Evolutionary conservation across 2,329 filamentous ascomycete genomes (phyloP).

Genomic region (Pseudocercospora crystallina): DNA sequence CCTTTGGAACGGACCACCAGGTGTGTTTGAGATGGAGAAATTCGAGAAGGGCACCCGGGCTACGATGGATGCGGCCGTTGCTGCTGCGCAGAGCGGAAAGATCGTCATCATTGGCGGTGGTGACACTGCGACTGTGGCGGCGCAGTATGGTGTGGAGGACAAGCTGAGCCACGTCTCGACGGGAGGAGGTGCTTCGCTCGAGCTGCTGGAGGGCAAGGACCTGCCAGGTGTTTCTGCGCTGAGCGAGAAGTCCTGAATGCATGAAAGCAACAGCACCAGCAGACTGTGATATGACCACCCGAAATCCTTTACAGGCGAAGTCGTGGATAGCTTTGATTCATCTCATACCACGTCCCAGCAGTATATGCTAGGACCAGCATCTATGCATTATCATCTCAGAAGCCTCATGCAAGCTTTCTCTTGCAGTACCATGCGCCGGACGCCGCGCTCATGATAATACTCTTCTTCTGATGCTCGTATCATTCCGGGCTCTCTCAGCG

Average conservation of each 20-base stretch:
- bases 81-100: slow-evolving; percentile 77
- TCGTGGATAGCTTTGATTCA: background rate
- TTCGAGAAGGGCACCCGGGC: slow-evolving; percentile 92
- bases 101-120: slow-evolving; percentile 98
- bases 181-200: slow-evolving; percentile 89
- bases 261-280: slow-evolving; percentile 8
- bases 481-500: too few relatives aligned
- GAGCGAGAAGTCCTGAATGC: slow-evolving; percentile 49
- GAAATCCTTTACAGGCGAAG: background rate
- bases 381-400: too few relatives aligned
- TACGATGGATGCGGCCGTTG: slow-evolving; percentile 84
- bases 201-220: slow-evolving; percentile 97
- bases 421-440: too few relatives aligned
- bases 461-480: too few relatives aligned
- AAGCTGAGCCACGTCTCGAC: slow-evolving; percentile 99
- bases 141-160: slow-evolving; percentile 93
- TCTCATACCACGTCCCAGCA: background rate
- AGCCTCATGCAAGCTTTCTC: too few relatives aligned
- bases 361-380: too few relatives aligned
- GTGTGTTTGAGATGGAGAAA: slow-evolving; percentile 95
- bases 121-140: slow-evolving; percentile 95
- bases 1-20: slow-evolving; percentile 96
- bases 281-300: background rate
- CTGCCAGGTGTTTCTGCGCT: slow-evolving; percentile 90
- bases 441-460: too few relatives aligned